Evolutionary conservation across 768 basidiomycete species (phyloP), one percentile per base, ranked within the genome.

Genomic region (Tulasnella calospora): DNA sequence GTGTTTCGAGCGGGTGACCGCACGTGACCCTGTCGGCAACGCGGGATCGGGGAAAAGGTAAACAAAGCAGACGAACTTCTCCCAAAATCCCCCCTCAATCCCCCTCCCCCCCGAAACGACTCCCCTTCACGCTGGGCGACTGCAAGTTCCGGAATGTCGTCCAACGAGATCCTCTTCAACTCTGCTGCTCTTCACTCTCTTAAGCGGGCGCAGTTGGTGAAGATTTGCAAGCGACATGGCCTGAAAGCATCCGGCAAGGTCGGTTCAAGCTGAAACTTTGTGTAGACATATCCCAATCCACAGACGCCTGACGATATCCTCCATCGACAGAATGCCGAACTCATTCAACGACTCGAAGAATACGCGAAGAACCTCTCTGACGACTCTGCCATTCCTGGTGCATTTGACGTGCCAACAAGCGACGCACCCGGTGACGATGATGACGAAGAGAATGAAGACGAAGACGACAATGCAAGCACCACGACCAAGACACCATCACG

Each of bases 131-230:
- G 35, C 30, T 41, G 73, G 33, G 17, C 41, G 30, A 33, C 73
- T 36, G 30, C 21, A 46, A 27, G 41, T 17, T 27, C 40, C 30
- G n/a, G 38, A 23, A 79, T 79, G 79, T 80, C 79, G 67, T 74
- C 78, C 30, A 77, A 55, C n/a, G 74, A 93, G 81, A 94, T 95
- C 71, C 84, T 95, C 15, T 93, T 92, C 85, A 93, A 95, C 84
- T 93, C 93, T 5, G 92, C 94, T 0, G 94, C 94, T 1, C 84
- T 95, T 38, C 90, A 94, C 82, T 92, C 93, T 30, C 88, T 95
- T 61, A 94, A 93, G 83, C 91, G 94, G 72, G 90, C 92, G 70
- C 94, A 95, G 82, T 92, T 95, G 61, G 88, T 93, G 75, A 93
- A 92, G 80, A 87, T 95, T 73, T 95, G 94, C 89, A 94, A 94